These are phyloP conservation scores for Emmonsiellopsis sp. DNA, from an alignment of 2,329 filamentous ascomycete genomes.

Conservation along the genomic window DNA sequence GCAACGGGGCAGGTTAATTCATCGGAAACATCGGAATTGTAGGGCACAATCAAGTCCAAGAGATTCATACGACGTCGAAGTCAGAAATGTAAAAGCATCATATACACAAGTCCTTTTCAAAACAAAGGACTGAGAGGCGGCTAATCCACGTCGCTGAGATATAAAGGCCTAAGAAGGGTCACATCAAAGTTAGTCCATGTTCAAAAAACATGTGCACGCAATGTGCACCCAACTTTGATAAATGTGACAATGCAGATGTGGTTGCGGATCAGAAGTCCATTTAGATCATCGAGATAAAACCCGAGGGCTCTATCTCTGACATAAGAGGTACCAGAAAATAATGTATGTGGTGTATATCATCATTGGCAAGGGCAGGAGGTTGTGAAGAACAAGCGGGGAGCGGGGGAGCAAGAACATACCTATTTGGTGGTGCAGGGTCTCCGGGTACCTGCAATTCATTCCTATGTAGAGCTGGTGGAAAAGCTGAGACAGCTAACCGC, in stretches of 20 bases:
- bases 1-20: too few species aligned
- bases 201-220: background rate
- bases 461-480: too few species aligned
- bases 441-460: too few species aligned
- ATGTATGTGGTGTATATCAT: conserved; percentile 56
- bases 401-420: conserved; percentile 19
- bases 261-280: conserved; percentile 60
- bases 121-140: background rate
- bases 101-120: too few species aligned
- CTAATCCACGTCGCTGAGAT: background rate
- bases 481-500: too few species aligned
- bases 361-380: conserved; percentile 34
- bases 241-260: background rate
- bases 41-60: too few species aligned
- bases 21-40: too few species aligned
- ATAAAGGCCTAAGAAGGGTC: too few species aligned
- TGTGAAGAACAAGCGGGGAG: conserved; percentile 23
- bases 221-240: background rate
- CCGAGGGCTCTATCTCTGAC: conserved; percentile 46
- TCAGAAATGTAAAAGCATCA: too few species aligned
- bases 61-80: too few species aligned
- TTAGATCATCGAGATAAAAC: conserved; percentile 61
- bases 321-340: conserved; percentile 93
- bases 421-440: background rate
- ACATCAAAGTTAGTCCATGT: background rate